Conservation (phyloP, 306 rosid genomes). For the Acacia crassicarpa region DNA sequence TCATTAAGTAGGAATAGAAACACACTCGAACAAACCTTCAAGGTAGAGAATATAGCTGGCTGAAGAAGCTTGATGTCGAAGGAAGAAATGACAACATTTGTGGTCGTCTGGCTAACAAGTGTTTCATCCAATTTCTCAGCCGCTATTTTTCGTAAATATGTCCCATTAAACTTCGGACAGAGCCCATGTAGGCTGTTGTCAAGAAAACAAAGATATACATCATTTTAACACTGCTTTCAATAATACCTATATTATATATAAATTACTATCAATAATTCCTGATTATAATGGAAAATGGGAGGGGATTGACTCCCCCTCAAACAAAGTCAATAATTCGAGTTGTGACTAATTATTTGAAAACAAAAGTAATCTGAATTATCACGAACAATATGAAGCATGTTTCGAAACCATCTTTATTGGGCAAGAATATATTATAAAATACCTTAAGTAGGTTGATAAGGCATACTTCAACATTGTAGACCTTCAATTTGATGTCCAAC, state of each 20-base stretch:
- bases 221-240: neutral
- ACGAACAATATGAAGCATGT: too few species aligned
- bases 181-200: neutral
- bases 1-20: neutral
- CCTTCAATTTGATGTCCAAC: too few species aligned
- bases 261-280: too few species aligned
- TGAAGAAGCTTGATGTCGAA: slow-evolving; percentile 11
- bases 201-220: neutral
- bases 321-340: neutral
- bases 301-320: neutral
- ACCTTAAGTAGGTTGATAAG: too few species aligned
- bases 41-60: slow-evolving; percentile 2
- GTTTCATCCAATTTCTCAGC: neutral
- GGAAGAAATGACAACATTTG: slow-evolving; percentile 7
- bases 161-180: neutral
- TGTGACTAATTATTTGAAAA: neutral
- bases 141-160: neutral
- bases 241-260: too few species aligned
- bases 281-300: neutral
- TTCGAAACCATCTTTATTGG: too few species aligned
- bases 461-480: too few species aligned
- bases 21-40: neutral
- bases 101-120: neutral
- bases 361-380: too few species aligned
- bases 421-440: too few species aligned